phyloP scores from a whole-genome alignment of 495 filamentous ascomycete species.

The Evernia prunastri region DNA sequence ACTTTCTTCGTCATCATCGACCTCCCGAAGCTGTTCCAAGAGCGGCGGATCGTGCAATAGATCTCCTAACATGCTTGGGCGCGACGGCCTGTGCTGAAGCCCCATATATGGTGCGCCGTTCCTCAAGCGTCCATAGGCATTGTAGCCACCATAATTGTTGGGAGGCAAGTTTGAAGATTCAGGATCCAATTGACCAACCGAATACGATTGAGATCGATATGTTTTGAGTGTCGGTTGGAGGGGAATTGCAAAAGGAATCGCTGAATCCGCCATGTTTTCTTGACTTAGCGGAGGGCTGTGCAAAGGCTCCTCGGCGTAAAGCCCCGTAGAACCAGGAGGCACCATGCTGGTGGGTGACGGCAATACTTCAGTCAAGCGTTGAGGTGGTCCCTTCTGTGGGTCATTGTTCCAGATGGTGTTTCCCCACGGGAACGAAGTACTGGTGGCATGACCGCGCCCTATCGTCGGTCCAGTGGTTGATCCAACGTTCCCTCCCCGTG shows the following conservation, averaged over 20 bases:
- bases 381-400: constrained; percentile 64
- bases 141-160: constrained; percentile 39
- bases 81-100: constrained; percentile 73
- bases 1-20: constrained; percentile 75
- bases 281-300: constrained; percentile 48
- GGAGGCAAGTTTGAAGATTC: constrained; percentile 47
- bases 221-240: constrained; percentile 87
- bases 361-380: constrained; percentile 65
- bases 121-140: constrained; percentile 39
- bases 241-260: constrained; percentile 82
- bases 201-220: constrained; percentile 94
- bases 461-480: constrained; percentile 47
- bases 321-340: constrained; percentile 41
- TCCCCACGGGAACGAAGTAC: constrained; percentile 62
- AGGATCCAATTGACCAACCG: constrained; percentile 82
- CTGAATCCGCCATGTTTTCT: constrained; percentile 50
- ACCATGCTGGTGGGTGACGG: constrained; percentile 67
- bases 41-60: constrained; percentile 63
- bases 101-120: constrained; percentile 55
- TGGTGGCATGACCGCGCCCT: constrained; percentile 51
- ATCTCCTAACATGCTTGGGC: constrained; percentile 79
- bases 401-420: constrained; percentile 73
- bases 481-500: constrained; percentile 51
- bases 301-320: constrained; percentile 43
- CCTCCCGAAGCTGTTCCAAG: constrained; percentile 72